Evolutionary conservation across 2,329 filamentous ascomycete genomes (phyloP), one percentile per base, ranked within the genome.

Genomic region (Neoscytalidium dimidiatum): DNA sequence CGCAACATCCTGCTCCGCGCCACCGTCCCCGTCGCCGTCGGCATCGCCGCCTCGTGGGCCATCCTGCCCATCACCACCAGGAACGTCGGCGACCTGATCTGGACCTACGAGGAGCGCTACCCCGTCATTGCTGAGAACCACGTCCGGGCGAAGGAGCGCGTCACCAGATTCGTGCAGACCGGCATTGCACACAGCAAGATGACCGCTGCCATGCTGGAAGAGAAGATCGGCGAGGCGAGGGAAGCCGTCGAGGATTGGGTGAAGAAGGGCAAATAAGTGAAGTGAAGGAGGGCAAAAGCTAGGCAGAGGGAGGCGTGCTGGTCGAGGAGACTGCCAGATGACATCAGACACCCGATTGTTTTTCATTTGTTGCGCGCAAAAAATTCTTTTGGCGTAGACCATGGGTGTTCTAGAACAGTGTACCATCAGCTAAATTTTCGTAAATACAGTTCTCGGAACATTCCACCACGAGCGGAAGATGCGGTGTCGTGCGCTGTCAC

Each of bases 31-130:
- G 79, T 94, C 57, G 88, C 89, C 21, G 87, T 97, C 48, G 95
- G 94, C 69, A 82, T 96, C 68, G 88, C 88, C 64, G 91, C 93
- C 64, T 93, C 92, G 66, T 95, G 93, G 88, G 84, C 88, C 67
- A 88, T 97, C 43, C 81, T 99, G 56, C 95, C 95, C 49, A 84
- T 95, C 69, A 99, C 95, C 46, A 96, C 93, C 86, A 83, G 87
- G 77, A 99, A 99, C 79, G 88, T 96, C 29, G 88, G 90, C 48
- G 89, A 94, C 74, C 82, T 98, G 75, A 82, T 90, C 51, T 99
- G 95, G 95, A 88, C 87, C 76, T 99, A 95, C 78, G 95, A 99
- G 88, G 87, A 96, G 85, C 88, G 86, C 73, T 91, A 94, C 75
- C 95, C 95, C 4, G 90, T 85, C 19, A 77, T 99, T 63, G 90